phyloP scores from a whole-genome alignment of 176 grass and related monocot genomes.

The Coix lacrymajobi region DNA sequence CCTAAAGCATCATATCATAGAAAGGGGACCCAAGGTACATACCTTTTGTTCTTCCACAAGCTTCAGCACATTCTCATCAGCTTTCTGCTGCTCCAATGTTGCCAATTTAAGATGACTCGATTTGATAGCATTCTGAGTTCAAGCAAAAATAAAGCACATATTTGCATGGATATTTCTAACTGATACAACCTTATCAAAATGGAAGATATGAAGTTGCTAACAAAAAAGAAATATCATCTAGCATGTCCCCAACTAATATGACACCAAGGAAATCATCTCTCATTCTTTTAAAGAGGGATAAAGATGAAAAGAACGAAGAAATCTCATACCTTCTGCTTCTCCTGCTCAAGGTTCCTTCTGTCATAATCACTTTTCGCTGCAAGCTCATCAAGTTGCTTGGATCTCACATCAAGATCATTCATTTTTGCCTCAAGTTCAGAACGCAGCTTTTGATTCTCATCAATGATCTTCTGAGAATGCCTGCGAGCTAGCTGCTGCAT shows the following conservation, averaged over 20 bases:
- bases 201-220: not conserved
- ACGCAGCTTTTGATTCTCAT: constrained; percentile 70
- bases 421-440: constrained; percentile 40
- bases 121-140: constrained; percentile 63
- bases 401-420: constrained; percentile 38
- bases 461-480: constrained; percentile 67
- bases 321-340: constrained; percentile 46
- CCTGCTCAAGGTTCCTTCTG: constrained; percentile 24
- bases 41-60: constrained; percentile 57
- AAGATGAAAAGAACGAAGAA: not conserved
- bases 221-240: constrained; percentile 1
- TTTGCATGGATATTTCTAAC: not conserved
- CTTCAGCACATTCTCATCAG: constrained; percentile 35
- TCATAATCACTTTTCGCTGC: constrained; percentile 30
- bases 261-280: not conserved
- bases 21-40: not conserved
- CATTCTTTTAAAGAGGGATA: not conserved
- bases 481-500: constrained; percentile 75
- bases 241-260: not conserved
- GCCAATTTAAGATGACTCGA: constrained; percentile 48
- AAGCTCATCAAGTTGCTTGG: constrained; percentile 35
- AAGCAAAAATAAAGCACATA: not conserved
- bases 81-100: constrained; percentile 40
- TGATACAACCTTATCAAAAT: not conserved
- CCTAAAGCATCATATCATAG: not conserved